These are phyloP conservation scores for Apiospora hydei DNA, from an alignment of 2,329 filamentous ascomycete species.

Conservation along the genomic window DNA sequence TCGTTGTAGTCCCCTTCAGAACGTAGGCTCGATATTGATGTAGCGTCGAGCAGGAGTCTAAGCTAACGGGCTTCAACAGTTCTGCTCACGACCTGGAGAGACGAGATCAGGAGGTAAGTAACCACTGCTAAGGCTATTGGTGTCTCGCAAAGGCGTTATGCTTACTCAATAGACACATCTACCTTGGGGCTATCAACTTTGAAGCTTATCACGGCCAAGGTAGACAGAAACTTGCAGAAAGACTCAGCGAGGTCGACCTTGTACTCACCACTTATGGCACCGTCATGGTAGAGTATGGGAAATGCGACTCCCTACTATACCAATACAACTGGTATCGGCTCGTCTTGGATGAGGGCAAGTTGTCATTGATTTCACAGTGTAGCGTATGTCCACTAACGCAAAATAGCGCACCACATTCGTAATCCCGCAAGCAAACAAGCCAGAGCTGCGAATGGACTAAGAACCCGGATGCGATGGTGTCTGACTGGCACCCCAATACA, in stretches of 20 bases:
- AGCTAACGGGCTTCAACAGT: neutral
- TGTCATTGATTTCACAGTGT: neutral
- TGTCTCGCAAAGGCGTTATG: neutral
- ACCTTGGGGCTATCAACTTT: constrained; percentile 16
- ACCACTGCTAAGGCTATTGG: neutral
- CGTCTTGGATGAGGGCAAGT: constrained; percentile 23
- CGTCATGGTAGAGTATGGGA: neutral
- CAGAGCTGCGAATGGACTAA: neutral
- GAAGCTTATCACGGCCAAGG: constrained; percentile 19
- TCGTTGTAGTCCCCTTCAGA: constrained; percentile 19
- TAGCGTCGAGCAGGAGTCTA: neutral
- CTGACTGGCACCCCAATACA: constrained; percentile 7
- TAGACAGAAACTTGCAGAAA: neutral
- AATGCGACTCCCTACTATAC: neutral
- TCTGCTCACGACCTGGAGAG: constrained; percentile 21
- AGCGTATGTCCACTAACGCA: neutral
- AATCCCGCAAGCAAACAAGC: neutral
- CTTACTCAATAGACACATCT: neutral
- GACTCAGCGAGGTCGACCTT: neutral
- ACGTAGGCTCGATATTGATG: neutral
- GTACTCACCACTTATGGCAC: constrained; percentile 23
- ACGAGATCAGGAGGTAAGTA: constrained; percentile 17
- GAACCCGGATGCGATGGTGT: neutral
- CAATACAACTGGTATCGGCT: constrained; percentile 9
- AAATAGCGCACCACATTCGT: constrained; percentile 9